These are phyloP conservation scores for Bryum argenteum DNA, from an alignment of 225 moss, liverwort and hornwort genomes.

Conservation along the genomic window DNA sequence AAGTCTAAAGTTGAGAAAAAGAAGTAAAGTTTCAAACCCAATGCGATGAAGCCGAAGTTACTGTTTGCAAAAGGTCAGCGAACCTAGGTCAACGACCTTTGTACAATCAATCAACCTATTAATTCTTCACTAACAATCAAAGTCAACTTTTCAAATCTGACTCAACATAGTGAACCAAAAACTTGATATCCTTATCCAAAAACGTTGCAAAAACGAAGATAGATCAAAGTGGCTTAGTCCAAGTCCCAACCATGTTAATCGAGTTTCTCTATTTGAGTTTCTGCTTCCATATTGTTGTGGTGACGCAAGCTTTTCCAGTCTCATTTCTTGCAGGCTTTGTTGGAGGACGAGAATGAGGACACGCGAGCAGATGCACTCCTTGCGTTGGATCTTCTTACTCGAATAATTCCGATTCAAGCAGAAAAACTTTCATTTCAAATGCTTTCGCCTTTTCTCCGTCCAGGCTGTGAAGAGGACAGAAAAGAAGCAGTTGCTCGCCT, in stretches of 20 bases:
- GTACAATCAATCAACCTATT: too few species aligned
- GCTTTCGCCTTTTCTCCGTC: constrained; percentile 26
- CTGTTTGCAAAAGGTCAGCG: too few species aligned
- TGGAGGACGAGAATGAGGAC: constrained; percentile 21
- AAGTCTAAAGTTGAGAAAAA: too few species aligned
- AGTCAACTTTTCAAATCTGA: too few species aligned
- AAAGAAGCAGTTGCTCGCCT: constrained; percentile 37
- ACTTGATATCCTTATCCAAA: too few species aligned
- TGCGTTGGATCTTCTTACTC: constrained; percentile 35
- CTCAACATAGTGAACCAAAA: too few species aligned
- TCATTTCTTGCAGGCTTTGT: constrained; percentile 31
- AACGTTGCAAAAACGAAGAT: not conserved
- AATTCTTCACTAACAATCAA: too few species aligned
- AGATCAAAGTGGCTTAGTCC: too few species aligned
- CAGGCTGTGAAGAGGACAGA: not conserved
- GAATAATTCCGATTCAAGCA: not conserved
- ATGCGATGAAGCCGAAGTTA: too few species aligned
- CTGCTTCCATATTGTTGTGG: too few species aligned
- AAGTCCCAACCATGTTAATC: not conserved
- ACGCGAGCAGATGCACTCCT: constrained; percentile 41
- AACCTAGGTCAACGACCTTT: too few species aligned
- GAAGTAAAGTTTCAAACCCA: too few species aligned
- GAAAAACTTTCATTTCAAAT: constrained; percentile 6
- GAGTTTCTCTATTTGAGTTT: not conserved
- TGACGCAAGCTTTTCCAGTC: not conserved